phyloP scores from a whole-genome alignment of 1,284 basidiomycete species.

The Moniliophthora roreri region DNA sequence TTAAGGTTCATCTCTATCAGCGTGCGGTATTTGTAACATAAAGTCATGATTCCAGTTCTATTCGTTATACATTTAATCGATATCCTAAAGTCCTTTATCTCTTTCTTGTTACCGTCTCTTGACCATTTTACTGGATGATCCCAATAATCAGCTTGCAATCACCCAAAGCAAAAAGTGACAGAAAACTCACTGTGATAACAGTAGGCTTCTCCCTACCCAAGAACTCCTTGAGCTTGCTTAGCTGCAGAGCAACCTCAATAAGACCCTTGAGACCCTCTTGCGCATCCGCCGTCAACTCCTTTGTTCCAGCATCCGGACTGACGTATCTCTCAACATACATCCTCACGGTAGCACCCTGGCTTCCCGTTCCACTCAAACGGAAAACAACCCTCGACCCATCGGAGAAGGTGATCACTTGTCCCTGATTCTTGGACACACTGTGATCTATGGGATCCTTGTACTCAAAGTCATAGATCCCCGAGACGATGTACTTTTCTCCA shows the following conservation, averaged over 20 bases:
- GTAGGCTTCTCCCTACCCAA: slow-evolving; percentile 89
- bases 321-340: slow-evolving; percentile 95
- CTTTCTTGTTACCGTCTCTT: no score
- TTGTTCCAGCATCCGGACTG: slow-evolving; percentile 63
- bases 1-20: no score
- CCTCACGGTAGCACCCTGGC: slow-evolving; percentile 91
- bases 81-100: no score
- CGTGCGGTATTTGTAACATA: no score
- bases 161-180: not conserved
- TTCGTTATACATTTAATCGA: no score
- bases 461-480: slow-evolving; percentile 83
- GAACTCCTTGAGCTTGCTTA: slow-evolving; percentile 85
- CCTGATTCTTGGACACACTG: slow-evolving; percentile 93
- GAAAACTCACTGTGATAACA: slow-evolving; percentile 83
- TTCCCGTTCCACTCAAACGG: slow-evolving; percentile 94
- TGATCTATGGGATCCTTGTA: slow-evolving; percentile 98
- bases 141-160: no score
- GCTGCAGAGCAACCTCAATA: slow-evolving; percentile 89
- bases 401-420: slow-evolving; percentile 87
- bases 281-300: slow-evolving; percentile 76
- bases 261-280: slow-evolving; percentile 91
- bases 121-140: no score
- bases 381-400: slow-evolving; percentile 96
- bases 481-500: slow-evolving; percentile 76
- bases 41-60: no score